Base-by-base conservation (phyloP, 805 yeast genomes). In the Saturnispora halmiae region DNA sequence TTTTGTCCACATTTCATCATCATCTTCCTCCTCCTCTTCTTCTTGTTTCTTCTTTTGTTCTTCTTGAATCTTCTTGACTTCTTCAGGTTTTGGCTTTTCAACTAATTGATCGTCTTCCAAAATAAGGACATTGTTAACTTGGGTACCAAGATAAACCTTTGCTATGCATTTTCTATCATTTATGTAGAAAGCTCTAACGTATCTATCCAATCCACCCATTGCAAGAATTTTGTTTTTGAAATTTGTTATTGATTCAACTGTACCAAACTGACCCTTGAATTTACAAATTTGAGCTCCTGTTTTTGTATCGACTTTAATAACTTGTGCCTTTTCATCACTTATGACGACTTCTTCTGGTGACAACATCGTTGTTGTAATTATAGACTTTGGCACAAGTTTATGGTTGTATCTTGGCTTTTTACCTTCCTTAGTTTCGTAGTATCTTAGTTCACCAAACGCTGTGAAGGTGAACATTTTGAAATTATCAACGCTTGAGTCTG, bases 201-300 rank as follows among this genome's bases (percentile, higher is more conserved):
- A 90, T 52, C 95, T 70, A 55, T 92, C 98, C 18, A 88, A 69
- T 0, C 96, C 94, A 33, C 94, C 96, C 15, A 84, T 69, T 2
- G 78, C 77, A 6, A 88, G 53, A 22, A 80, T 54, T 4, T 64
- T 61, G 9, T 64, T 59, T 3, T 46, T 41, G 36, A 47, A 52
- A n/a, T 54, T 31, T 30, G 50, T 42, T n/a, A 61, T 35, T 3
- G 72, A 61, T 43, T 67, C 69, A 34, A 82, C 77, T 1, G 87
- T 79, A 43, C 94, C 88, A 19, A 78, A 79, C 9, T 86, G 75
- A 18, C 92, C 95, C 29, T 78, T 75, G 55, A 67, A 84, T 54
- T 84, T 82, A 1, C 88, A 92, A 10, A 78, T 52, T 20, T 81
- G 55, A 36, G 65, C 67, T 9, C 83, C 79, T 34, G 59, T 67